phyloP scores from a whole-genome alignment of 108 stramenopile species.

The Skeletonema marinoi region DNA sequence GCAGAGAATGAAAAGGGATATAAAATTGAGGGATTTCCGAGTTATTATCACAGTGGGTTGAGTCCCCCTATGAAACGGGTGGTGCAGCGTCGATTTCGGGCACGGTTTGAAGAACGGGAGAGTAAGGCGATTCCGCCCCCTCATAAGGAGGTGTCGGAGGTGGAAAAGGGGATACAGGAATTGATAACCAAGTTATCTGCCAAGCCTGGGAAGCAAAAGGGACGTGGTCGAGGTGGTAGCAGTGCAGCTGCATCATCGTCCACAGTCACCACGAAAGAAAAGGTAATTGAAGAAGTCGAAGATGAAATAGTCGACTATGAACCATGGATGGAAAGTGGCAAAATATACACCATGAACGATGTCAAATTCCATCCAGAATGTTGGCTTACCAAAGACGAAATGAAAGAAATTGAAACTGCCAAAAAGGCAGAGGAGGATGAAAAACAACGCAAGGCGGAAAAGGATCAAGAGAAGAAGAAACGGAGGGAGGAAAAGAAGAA shows the following conservation, averaged over 20 bases:
- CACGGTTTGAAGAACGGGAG: slow-evolving; percentile 59
- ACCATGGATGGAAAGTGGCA: slow-evolving; percentile 85
- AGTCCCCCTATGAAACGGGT: slow-evolving; percentile 88
- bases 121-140: slow-evolving; percentile 66
- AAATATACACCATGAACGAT: slow-evolving; percentile 50
- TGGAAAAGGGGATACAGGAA: slow-evolving; percentile 67
- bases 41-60: slow-evolving; percentile 84
- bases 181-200: slow-evolving; percentile 68
- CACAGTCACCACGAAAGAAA: slow-evolving; percentile 48
- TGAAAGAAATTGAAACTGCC: slow-evolving; percentile 45
- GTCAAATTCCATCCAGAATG: slow-evolving; percentile 76
- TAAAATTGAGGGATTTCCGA: slow-evolving; percentile 61
- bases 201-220: slow-evolving; percentile 6
- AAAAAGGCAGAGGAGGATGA: slow-evolving; percentile 14
- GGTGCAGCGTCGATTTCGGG: slow-evolving; percentile 77
- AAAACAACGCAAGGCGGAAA: slow-evolving; percentile 28
- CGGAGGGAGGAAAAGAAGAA: slow-evolving; percentile 39
- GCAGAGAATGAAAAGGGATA: slow-evolving; percentile 66
- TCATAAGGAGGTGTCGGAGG: slow-evolving; percentile 60
- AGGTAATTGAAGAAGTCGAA: slow-evolving; percentile 75
- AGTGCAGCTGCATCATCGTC: slow-evolving; percentile 3
- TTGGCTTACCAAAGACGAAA: slow-evolving; percentile 69
- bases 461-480: slow-evolving; percentile 18
- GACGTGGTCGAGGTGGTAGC: slow-evolving; percentile 19
- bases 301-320: slow-evolving; percentile 88